Base-by-base conservation (phyloP, 805 yeast genomes). In the Candida jianshihensis region DNA sequence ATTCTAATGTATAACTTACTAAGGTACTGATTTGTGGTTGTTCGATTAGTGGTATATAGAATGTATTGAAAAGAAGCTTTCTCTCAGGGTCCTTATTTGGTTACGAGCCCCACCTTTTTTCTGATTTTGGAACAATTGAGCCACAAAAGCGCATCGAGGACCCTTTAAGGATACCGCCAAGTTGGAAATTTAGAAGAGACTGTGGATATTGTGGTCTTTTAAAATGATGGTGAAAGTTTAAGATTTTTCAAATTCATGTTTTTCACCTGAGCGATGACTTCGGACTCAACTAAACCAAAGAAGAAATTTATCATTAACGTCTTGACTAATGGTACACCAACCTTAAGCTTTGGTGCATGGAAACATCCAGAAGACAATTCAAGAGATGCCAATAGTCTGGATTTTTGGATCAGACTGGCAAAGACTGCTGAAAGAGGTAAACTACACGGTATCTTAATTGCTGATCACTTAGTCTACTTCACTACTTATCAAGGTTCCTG, bases 401-500 rank as follows among this genome's bases (percentile, higher is more conserved):
- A 59, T 20, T 57, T 59, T 41, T 61, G 66, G 66, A 53, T 52
- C 11, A 48, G 59, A 18, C 40, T 62, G 14, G 65, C 64, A 14
- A 40, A 59, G 31, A 36, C 53, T 20, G 43, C 61, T 26, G 68
- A 63, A 38, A 47, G 44, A 19, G 68, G 65, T 2, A 61, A 63
- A 44, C 55, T 63, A 40, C 57, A 57, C 38, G 53, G 58, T 3
- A 41, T 62, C 11, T 62, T 62, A 35, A 36, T 62, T 32, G 67
- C 67, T 19, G 68, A 62, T 39, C 63, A 59, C 14, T 41, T 60
- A 18, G 66, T 63, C 4, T 58, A 56, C 1, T 63, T 60, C 36
- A 66, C 62, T 37, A 61, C 59, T 10, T 62, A 58, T 36, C 51
- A 59, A 33, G 67, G 66, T 4, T 63, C 64, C 4, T 42, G 54